Conservation (phyloP, 495 filamentous ascomycete genomes). For the Aspergillus asperescens region DNA sequence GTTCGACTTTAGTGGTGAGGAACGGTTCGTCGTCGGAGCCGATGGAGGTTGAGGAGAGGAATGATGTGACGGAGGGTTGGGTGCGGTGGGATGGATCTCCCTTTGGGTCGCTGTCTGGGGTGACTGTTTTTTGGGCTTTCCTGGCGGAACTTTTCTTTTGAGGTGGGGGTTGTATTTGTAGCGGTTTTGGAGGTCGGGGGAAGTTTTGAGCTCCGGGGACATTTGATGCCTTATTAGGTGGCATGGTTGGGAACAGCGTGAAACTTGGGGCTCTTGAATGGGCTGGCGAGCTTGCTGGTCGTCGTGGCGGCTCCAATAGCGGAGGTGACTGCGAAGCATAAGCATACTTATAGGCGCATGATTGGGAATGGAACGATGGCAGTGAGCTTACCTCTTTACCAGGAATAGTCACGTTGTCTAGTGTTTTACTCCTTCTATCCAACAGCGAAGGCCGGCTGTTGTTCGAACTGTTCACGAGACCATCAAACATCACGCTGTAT, state of each 20-base stretch:
- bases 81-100: slow-evolving; percentile 13
- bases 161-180: slow-evolving; percentile 22
- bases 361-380: too few species aligned
- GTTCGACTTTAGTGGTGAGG: slow-evolving; percentile 16
- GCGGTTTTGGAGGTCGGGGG: slow-evolving; percentile 39
- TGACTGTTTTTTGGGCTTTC: slow-evolving; percentile 11
- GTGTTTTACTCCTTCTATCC: slow-evolving; percentile 61
- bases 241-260: slow-evolving; percentile 57
- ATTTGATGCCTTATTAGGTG: slow-evolving; percentile 35
- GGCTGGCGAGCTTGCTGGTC: slow-evolving; percentile 57
- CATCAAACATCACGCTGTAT: slow-evolving; percentile 92
- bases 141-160: slow-evolving; percentile 6
- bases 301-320: slow-evolving; percentile 25
- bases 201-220: slow-evolving; percentile 31
- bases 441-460: slow-evolving; percentile 48
- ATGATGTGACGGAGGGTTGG: slow-evolving; percentile 19
- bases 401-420: slow-evolving; percentile 55
- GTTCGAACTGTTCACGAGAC: slow-evolving; percentile 59
- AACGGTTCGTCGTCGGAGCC: slow-evolving; percentile 17
- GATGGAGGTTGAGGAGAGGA: slow-evolving; percentile 18
- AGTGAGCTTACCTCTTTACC: slow-evolving; percentile 31
- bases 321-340: slow-evolving; percentile 1
- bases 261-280: slow-evolving; percentile 55
- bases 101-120: background rate
- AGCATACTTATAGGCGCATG: background rate